A percentile compares a stretch with the other conserved stretches of the same genome.
Evolutionary conservation across 805 yeast species (phyloP).

Genomic region (Sugiyamaella marilandica): DNA sequence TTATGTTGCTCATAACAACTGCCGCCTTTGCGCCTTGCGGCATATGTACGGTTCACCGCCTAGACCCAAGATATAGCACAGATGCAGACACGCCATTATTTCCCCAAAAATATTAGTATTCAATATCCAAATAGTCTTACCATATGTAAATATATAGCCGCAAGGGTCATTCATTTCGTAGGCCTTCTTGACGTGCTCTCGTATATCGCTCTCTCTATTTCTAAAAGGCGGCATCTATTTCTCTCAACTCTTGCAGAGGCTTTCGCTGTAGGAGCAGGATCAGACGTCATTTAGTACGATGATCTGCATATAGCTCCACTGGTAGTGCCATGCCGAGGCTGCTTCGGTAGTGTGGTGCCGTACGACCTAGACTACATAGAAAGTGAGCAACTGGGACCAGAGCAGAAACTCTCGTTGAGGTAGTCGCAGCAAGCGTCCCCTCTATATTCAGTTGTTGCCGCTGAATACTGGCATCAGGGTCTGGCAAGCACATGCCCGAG

Average conservation of each 20-base stretch:
- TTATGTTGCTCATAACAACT: constrained; percentile 11
- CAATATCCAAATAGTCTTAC: constrained; percentile 13
- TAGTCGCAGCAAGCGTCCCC: constrained; percentile 17
- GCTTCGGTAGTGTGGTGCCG: constrained; percentile 17
- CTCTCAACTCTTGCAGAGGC: constrained; percentile 18
- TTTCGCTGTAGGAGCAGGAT: constrained; percentile 19
- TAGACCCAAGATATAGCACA: constrained; percentile 13
- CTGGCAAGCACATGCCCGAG: constrained; percentile 23
- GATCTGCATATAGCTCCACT: constrained; percentile 22
- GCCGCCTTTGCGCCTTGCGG: constrained; percentile 18
- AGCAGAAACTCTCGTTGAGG: constrained; percentile 19
- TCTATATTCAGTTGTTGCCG: no score
- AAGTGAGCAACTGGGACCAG: constrained; percentile 23
- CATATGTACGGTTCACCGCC: constrained; percentile 11
- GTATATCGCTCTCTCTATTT: constrained; percentile 15
- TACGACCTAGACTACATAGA: constrained; percentile 22
- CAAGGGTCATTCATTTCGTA: constrained; percentile 19
- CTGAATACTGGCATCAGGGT: constrained; percentile 21
- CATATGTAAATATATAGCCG: constrained; percentile 19
- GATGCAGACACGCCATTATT: constrained; percentile 18
- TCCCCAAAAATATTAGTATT: constrained; percentile 20
- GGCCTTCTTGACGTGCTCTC: constrained; percentile 17
- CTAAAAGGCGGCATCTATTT: constrained; percentile 19
- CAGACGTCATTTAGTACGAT: constrained; percentile 21
- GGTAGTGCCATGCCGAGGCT: constrained; percentile 19